Base-by-base conservation (phyloP, 2,329 filamentous ascomycete species). In the Fusarium metavorans region DNA sequence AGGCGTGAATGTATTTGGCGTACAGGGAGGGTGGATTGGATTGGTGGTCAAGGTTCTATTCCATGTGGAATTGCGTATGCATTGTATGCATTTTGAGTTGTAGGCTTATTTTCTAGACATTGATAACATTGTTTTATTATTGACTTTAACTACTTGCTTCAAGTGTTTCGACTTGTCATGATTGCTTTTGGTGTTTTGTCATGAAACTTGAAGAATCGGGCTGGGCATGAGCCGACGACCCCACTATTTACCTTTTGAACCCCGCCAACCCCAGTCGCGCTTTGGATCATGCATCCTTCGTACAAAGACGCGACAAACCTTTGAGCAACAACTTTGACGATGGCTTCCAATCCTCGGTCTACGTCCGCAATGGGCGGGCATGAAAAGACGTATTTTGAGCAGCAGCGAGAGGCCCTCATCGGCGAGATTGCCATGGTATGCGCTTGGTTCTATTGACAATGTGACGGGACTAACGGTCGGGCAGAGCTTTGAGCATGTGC, bases 401-500 rank as follows among this genome's bases (percentile, higher is more conserved):
- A 92, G 80, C 93, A 96, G 84, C 90, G 94, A 70, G 92, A 92
- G 78, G 86, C 90, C 8, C 86, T 95, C 34, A 87, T 95, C 6
- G 87, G 88, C 56, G 93, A 95, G 76, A 94, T 95, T 77, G 92
- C 92, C 70, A 87, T 92, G 85, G 93, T 94, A 78, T 56, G 84
- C 80, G 11, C 18, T 18, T 18, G 20, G 14, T 14, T 37, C 9
- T n/a, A 7, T 30, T 30, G 5, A 4, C 25, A n/a, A n/a, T 20
- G 25, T 32, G 27, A 32, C 11, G 18, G 11, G 27, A 54, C 27
- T 54, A 14, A 54, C 48, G 27, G 48, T 54, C 11, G 18, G 48
- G 6, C 45, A 92, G 90, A 91, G 87, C 83, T 90, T 99, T 81
- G 97, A 98, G 80, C 92, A 97, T 79, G 95, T 98, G 68, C 92